phyloP scores from a whole-genome alignment of 495 filamentous ascomycete genomes.

The Mytilinidion resinicola region DNA sequence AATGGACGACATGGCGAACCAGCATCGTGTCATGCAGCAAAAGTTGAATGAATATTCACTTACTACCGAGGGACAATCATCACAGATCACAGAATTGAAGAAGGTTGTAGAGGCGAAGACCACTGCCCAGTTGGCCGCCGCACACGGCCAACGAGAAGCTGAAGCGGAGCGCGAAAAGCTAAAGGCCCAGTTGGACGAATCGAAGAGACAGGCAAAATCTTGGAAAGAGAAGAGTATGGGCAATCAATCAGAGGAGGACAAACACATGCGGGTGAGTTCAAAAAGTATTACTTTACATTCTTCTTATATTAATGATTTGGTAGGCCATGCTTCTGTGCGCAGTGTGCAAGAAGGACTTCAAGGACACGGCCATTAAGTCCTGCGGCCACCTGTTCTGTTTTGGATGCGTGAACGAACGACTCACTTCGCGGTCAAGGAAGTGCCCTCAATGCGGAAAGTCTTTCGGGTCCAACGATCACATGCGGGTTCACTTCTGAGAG shows the following conservation, averaged over 20 bases:
- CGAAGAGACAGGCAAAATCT: constrained; percentile 68
- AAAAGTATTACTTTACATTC: not conserved
- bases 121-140: constrained; percentile 44
- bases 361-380: constrained; percentile 83
- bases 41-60: constrained; percentile 60
- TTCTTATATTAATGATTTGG: not conserved
- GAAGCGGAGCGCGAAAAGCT: constrained; percentile 70
- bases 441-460: constrained; percentile 87
- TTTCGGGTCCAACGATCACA: constrained; percentile 79
- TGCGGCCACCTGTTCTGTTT: constrained; percentile 97
- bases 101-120: constrained; percentile 70
- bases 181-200: constrained; percentile 63
- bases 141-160: constrained; percentile 57
- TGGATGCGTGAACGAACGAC: constrained; percentile 78
- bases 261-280: constrained; percentile 70
- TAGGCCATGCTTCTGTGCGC: constrained; percentile 84
- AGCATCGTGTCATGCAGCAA: constrained; percentile 66
- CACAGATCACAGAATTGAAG: constrained; percentile 69
- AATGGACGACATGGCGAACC: constrained; percentile 56
- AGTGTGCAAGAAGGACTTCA: constrained; percentile 84
- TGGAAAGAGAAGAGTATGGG: constrained; percentile 76
- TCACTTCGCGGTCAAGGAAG: constrained; percentile 82
- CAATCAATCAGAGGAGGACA: constrained; percentile 74
- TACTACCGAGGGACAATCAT: constrained; percentile 62
- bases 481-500: constrained; percentile 22